Conservation (phyloP, 306 rosid species). For the Coriaria nepalensis region DNA sequence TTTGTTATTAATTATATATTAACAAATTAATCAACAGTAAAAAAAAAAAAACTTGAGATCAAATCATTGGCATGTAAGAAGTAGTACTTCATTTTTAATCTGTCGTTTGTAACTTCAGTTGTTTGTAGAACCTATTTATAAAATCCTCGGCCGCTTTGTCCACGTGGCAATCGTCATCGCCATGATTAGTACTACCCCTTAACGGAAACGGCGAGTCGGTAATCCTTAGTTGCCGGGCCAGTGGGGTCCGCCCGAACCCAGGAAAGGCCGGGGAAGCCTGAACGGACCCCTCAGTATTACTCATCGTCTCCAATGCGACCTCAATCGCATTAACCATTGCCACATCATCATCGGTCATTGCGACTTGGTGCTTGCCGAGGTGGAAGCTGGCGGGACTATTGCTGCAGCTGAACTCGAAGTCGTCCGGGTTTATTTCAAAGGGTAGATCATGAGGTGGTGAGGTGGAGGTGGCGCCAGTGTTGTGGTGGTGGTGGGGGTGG, state of each 20-base stretch:
- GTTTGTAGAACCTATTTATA: slow-evolving; percentile 59
- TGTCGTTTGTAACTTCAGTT: slow-evolving; percentile 14
- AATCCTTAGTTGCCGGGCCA: slow-evolving; percentile 39
- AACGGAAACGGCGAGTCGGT: slow-evolving; percentile 63
- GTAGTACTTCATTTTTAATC: too few species aligned
- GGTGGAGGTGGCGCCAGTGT: too few species aligned
- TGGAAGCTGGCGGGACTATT: slow-evolving; percentile 10
- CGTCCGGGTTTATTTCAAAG: not conserved
- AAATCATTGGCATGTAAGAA: too few species aligned
- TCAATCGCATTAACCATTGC: slow-evolving; percentile 1
- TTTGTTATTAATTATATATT: too few species aligned
- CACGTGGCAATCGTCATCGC: slow-evolving; percentile 21
- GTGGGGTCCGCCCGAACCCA: slow-evolving; percentile 26
- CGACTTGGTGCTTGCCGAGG: slow-evolving; percentile 6
- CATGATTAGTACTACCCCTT: slow-evolving; percentile 1
- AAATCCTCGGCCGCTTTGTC: slow-evolving; percentile 80
- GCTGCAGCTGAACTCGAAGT: slow-evolving; percentile 18
- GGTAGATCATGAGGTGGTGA: not conserved
- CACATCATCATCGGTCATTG: slow-evolving; percentile 5
- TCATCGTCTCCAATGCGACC: slow-evolving; percentile 24
- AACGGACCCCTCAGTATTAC: slow-evolving; percentile 7
- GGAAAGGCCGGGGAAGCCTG: slow-evolving; percentile 33
- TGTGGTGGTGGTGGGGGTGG: not conserved
- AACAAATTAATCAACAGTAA: too few species aligned
- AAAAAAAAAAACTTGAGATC: too few species aligned